Evolutionary conservation across 768 basidiomycete genomes (phyloP).

Genomic region (Panaeolus cyanescens): DNA sequence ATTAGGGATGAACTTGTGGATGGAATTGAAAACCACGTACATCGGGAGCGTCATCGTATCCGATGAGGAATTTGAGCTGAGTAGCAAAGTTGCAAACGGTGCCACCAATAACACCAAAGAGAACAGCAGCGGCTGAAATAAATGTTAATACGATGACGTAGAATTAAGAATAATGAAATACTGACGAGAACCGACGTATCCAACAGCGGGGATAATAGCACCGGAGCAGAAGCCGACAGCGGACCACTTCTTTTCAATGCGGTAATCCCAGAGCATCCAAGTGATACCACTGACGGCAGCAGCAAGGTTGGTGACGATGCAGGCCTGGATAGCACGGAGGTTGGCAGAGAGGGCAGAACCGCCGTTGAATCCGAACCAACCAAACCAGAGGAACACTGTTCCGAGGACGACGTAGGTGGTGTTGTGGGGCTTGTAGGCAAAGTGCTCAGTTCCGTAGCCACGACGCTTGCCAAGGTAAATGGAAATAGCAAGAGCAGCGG

Average conservation of each 20-base stretch:
- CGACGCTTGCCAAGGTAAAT: constrained; percentile 89
- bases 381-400: constrained; percentile 92
- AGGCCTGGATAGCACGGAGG: constrained; percentile 83
- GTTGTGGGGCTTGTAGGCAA: constrained; percentile 94
- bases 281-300: constrained; percentile 86
- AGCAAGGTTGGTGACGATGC: constrained; percentile 92
- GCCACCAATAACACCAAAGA: constrained; percentile 84
- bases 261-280: constrained; percentile 96
- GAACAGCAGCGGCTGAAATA: constrained; percentile 70
- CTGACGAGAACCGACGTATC: constrained; percentile 76
- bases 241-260: constrained; percentile 91
- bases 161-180: constrained; percentile 7
- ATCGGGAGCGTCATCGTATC: constrained; percentile 82
- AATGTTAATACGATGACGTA: neutral
- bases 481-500: constrained; percentile 88
- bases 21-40: constrained; percentile 36
- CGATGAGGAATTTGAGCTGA: constrained; percentile 81
- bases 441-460: constrained; percentile 87
- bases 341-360: constrained; percentile 90
- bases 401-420: constrained; percentile 93
- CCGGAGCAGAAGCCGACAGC: constrained; percentile 96
- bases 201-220: constrained; percentile 85
- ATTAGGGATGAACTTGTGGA: constrained; percentile 1
- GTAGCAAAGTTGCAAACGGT: constrained; percentile 94
- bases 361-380: constrained; percentile 96